These are phyloP conservation scores for Penicillium ochrochloron DNA, from an alignment of 495 filamentous ascomycete genomes.

Conservation along the genomic window DNA sequence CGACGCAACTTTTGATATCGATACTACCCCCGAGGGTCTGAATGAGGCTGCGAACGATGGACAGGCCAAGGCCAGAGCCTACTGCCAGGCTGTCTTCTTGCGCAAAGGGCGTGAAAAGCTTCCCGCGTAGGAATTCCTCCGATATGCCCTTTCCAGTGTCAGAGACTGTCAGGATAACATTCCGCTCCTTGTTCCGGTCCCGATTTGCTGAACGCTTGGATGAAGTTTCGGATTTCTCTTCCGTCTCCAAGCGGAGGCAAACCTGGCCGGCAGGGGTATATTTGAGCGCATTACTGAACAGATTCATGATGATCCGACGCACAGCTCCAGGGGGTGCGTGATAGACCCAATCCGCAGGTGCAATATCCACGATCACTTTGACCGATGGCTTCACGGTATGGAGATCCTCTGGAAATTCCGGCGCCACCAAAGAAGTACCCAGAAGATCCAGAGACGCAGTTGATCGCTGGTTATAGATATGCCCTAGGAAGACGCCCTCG, in stretches of 20 bases:
- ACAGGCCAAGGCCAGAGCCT: slow-evolving; percentile 50
- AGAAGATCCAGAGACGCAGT: slow-evolving; percentile 24
- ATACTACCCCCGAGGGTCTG: slow-evolving; percentile 46
- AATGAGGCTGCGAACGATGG: slow-evolving; percentile 49
- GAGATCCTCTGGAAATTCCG: background rate
- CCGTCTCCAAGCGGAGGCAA: slow-evolving; percentile 57
- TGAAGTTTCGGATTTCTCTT: slow-evolving; percentile 28
- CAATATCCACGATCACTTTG: slow-evolving; percentile 66
- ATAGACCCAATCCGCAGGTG: slow-evolving; percentile 62
- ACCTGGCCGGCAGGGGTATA: slow-evolving; percentile 71
- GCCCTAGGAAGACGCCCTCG: slow-evolving; percentile 55
- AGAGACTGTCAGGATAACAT: slow-evolving; percentile 35
- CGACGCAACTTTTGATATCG: slow-evolving; percentile 44
- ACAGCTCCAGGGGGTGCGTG: slow-evolving; percentile 69
- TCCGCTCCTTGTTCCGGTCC: slow-evolving; percentile 27
- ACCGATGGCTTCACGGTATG: slow-evolving; percentile 36
- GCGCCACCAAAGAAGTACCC: slow-evolving; percentile 1
- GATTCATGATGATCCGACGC: slow-evolving; percentile 75
- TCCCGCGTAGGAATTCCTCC: slow-evolving; percentile 46
- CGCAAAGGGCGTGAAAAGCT: slow-evolving; percentile 51
- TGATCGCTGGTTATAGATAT: slow-evolving; percentile 39
- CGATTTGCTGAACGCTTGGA: slow-evolving; percentile 23
- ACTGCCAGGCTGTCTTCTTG: slow-evolving; percentile 52
- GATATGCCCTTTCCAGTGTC: slow-evolving; percentile 45
- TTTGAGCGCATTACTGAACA: slow-evolving; percentile 81